Conservation (phyloP, 257 asterid species). For the Anisodus acutangulus region DNA sequence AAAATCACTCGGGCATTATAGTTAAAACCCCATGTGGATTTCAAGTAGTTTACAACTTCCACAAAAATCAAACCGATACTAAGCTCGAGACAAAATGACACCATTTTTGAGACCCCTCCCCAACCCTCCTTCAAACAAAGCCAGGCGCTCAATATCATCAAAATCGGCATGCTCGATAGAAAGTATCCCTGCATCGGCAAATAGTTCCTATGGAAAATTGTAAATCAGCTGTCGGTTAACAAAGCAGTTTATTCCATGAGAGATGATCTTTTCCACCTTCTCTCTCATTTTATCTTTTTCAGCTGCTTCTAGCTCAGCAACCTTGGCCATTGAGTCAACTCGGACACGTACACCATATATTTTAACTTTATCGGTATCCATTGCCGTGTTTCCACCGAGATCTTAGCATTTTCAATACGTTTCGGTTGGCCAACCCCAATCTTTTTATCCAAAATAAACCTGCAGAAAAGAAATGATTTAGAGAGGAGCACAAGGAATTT, state of each 20-base stretch:
- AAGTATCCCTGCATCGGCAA: conserved; percentile 93
- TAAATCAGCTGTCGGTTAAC: conserved; percentile 83
- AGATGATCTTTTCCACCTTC: conserved; percentile 82
- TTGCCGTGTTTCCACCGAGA: conserved; percentile 86
- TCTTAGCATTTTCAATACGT: conserved; percentile 87
- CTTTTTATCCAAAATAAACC: conserved; percentile 90
- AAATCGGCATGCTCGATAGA: conserved; percentile 98
- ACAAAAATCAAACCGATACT: background rate
- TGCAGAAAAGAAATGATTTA: conserved; percentile 37
- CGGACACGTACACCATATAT: conserved; percentile 97
- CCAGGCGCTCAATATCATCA: conserved; percentile 92
- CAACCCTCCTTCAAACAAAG: conserved; percentile 31
- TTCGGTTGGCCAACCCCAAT: conserved; percentile 96
- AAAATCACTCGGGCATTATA: background rate
- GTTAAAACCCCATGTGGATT: background rate
- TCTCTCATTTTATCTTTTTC: conserved; percentile 92
- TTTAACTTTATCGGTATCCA: conserved; percentile 94
- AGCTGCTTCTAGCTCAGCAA: conserved; percentile 91
- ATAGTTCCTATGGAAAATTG: conserved; percentile 88
- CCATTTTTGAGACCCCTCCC: background rate
- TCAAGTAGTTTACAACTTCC: conserved; percentile 4
- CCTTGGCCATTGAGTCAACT: conserved; percentile 98
- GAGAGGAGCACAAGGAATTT: background rate
- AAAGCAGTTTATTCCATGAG: conserved; percentile 91
- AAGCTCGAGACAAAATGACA: background rate